phyloP scores from a whole-genome alignment of 768 basidiomycete genomes.

The Boletus vermiculosoides region DNA sequence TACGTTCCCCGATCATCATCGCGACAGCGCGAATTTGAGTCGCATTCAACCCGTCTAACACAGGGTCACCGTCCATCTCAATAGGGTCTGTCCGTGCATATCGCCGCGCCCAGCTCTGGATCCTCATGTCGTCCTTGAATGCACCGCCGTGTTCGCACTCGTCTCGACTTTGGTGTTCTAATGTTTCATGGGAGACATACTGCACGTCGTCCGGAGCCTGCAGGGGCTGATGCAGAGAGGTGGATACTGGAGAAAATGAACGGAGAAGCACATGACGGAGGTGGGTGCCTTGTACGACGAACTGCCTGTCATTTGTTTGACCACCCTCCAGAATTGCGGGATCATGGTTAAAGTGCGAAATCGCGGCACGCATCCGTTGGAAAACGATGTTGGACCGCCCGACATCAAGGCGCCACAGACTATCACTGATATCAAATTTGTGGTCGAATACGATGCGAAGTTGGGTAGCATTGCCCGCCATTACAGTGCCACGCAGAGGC shows the following conservation, averaged over 20 bases:
- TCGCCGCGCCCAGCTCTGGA: slow-evolving; percentile 79
- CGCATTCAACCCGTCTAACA: slow-evolving; percentile 58
- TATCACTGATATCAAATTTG: slow-evolving; percentile 41
- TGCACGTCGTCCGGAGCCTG: slow-evolving; percentile 40
- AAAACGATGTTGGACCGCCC: slow-evolving; percentile 65
- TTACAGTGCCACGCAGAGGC: slow-evolving; percentile 53
- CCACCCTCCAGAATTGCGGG: slow-evolving; percentile 40
- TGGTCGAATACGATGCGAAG: slow-evolving; percentile 60
- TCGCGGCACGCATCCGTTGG: slow-evolving; percentile 68
- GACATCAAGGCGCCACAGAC: slow-evolving; percentile 68
- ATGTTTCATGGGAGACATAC: slow-evolving; percentile 37
- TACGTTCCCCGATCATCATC: slow-evolving; percentile 75
- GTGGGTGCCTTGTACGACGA: slow-evolving; percentile 65
- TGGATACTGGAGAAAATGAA: slow-evolving; percentile 42
- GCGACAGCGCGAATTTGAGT: slow-evolving; percentile 85
- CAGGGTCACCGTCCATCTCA: slow-evolving; percentile 75
- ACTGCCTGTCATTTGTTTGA: slow-evolving; percentile 41
- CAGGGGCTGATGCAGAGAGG: slow-evolving; percentile 30
- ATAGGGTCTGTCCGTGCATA: slow-evolving; percentile 61
- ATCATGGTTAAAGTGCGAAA: slow-evolving; percentile 55
- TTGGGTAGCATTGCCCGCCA: slow-evolving; percentile 48
- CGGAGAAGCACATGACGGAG: slow-evolving; percentile 70
- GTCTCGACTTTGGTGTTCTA: slow-evolving; percentile 38
- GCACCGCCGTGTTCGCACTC: slow-evolving; percentile 39
- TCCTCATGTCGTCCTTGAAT: slow-evolving; percentile 70